A percentile compares a stretch with the other conserved stretches of the same genome.
Evolutionary conservation across 1,284 basidiomycete species (phyloP).

Genomic region (Ustilago crameri): DNA sequence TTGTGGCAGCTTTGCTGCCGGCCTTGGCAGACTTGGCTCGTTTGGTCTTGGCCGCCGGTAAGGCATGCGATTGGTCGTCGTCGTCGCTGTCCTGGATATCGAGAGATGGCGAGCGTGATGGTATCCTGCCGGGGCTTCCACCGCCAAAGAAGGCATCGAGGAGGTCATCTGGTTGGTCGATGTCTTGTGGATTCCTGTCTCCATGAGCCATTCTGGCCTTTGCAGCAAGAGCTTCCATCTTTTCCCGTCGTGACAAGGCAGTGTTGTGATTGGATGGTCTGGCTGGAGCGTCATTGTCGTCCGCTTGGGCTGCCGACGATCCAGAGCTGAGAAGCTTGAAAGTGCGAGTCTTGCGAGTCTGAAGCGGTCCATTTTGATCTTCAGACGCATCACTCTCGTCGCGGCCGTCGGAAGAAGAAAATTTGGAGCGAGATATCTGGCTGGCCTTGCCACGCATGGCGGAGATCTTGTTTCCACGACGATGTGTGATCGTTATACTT

Average conservation of each 20-base stretch:
- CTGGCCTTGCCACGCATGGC: conserved; percentile 36
- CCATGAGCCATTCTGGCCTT: conserved; percentile 20
- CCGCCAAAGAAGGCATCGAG: conserved; percentile 28
- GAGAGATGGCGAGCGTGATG: conserved; percentile 35
- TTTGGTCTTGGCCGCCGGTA: conserved; percentile 31
- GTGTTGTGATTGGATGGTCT: conserved; percentile 2
- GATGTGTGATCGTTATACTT: conserved; percentile 18
- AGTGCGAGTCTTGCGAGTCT: conserved; percentile 16
- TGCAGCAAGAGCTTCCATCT: conserved; percentile 39
- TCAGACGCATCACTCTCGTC: conserved; percentile 12
- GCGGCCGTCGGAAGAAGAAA: conserved; percentile 20
- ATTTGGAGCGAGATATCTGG: conserved; percentile 16
- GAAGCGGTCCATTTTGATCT: conserved; percentile 10
- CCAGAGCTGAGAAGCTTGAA: conserved; percentile 32
- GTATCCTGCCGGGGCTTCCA: conserved; percentile 8
- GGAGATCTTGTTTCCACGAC: conserved; percentile 32
- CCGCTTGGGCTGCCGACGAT: conserved; percentile 8
- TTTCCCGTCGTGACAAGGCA: conserved; percentile 20
- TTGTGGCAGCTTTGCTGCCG: conserved; percentile 3
- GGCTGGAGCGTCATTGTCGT: conserved; percentile 1
- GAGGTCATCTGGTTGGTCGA: conserved; percentile 19
- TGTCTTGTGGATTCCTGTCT: not conserved
- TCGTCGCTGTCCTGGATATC: conserved; percentile 39
- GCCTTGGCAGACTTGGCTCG: not conserved
- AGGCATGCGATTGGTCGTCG: conserved; percentile 42